Conservation (phyloP, 2,329 filamentous ascomycete genomes). For the Fusarium pseudonygamai region DNA sequence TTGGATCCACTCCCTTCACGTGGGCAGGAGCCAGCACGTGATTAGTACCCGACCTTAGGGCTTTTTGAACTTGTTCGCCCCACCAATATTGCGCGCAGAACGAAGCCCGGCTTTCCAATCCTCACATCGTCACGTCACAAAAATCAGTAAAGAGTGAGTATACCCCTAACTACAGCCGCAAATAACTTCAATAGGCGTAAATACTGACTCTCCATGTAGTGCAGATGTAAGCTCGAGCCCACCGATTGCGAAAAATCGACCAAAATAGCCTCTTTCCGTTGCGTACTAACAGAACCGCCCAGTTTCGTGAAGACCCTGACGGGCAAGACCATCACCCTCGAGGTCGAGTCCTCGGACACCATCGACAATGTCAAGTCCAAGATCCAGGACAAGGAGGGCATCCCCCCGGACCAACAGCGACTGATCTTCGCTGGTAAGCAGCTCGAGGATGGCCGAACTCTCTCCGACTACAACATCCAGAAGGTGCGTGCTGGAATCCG, state of each 20-base stretch:
- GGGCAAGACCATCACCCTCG: conserved; percentile 99
- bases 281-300: conserved; percentile 47
- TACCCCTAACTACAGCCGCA: conserved; percentile 24
- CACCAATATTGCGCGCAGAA: conserved; percentile 57
- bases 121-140: conserved; percentile 59
- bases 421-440: conserved; percentile 99
- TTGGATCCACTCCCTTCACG: conserved; percentile 3
- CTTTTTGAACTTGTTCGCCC: conserved; percentile 50
- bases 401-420: conserved; percentile 97
- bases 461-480: conserved; percentile 99
- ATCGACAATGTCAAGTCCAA: conserved; percentile 99
- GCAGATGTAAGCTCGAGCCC: conserved; percentile 80
- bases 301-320: conserved; percentile 99
- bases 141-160: conserved; percentile 69
- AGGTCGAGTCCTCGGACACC: conserved; percentile 98
- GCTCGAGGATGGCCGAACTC: conserved; percentile 96
- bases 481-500: conserved; percentile 71
- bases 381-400: conserved; percentile 99
- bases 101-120: conserved; percentile 46
- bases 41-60: conserved; percentile 48
- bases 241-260: conserved; percentile 38
- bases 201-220: conserved; percentile 61
- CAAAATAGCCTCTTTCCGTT: conserved; percentile 21
- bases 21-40: conserved; percentile 40
- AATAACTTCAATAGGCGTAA: conserved; percentile 14